A percentile compares a stretch with the other conserved stretches of the same genome.
Evolutionary conservation across 2,329 filamentous ascomycete species (phyloP).

Genomic region (Apiospora pterosperma): DNA sequence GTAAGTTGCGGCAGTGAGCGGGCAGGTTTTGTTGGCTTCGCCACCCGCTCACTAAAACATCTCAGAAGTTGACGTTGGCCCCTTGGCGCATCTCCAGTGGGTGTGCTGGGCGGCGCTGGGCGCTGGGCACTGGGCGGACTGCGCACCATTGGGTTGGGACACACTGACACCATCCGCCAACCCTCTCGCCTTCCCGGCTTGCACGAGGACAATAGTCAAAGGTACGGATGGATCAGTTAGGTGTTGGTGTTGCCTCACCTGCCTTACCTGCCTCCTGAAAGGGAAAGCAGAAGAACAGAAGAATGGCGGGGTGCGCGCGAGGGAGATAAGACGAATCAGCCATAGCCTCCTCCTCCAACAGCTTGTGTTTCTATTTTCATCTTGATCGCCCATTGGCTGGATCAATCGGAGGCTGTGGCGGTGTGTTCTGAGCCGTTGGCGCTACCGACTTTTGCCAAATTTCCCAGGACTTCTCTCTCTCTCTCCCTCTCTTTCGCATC

Average conservation of each 20-base stretch:
- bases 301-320: background rate
- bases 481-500: background rate
- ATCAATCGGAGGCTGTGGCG: background rate
- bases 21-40: background rate
- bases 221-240: background rate
- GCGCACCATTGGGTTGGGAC: too few relatives aligned
- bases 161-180: too few relatives aligned
- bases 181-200: too few relatives aligned
- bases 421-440: background rate
- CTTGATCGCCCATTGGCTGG: background rate
- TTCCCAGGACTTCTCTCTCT: background rate
- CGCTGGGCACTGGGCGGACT: too few relatives aligned
- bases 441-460: background rate
- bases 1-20: background rate
- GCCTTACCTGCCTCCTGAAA: background rate
- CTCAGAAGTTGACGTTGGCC: background rate
- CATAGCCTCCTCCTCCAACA: background rate
- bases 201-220: too few relatives aligned
- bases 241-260: background rate
- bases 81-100: too few relatives aligned
- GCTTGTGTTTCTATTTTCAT: slow-evolving; percentile 1
- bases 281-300: too few relatives aligned
- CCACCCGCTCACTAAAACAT: slow-evolving; percentile 1
- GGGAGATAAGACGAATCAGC: background rate
- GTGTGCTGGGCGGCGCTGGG: too few relatives aligned